Percentiles rank a stretch among this genome's conserved stretches.
These are phyloP conservation scores for Jatropha multifida DNA, from an alignment of 441 rosid genomes.

Conservation along the genomic window DNA sequence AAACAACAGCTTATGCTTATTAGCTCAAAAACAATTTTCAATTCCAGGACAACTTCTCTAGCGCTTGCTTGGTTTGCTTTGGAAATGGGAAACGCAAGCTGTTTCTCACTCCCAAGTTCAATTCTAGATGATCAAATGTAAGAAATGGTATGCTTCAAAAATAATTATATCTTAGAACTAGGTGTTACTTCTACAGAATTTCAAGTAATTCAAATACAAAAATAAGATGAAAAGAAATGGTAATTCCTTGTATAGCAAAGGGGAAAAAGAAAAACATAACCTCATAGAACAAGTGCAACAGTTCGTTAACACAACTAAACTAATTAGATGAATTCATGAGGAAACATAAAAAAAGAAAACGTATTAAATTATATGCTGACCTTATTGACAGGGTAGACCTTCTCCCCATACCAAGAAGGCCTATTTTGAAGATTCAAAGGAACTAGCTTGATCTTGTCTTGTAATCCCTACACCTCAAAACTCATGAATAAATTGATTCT, in stretches of 20 bases:
- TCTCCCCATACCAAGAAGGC: constrained; percentile 61
- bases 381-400: constrained; percentile 49
- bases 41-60: not conserved
- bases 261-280: too few species aligned
- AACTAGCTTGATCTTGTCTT: constrained; percentile 43
- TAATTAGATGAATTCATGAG: not conserved
- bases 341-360: not conserved
- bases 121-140: too few species aligned
- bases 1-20: not conserved
- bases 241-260: too few species aligned
- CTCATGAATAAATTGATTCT: not conserved
- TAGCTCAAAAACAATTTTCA: not conserved
- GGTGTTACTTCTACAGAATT: too few species aligned
- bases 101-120: too few species aligned
- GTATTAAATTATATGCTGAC: constrained; percentile 17
- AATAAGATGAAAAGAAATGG: too few species aligned
- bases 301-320: too few species aligned
- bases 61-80: not conserved
- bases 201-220: too few species aligned
- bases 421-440: constrained; percentile 44
- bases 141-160: too few species aligned
- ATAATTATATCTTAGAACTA: too few species aligned
- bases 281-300: too few species aligned
- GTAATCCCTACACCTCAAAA: constrained; percentile 42
- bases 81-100: not conserved